Conservation (phyloP, 2,329 filamentous ascomycete genomes). For the Botrytis aclada region DNA sequence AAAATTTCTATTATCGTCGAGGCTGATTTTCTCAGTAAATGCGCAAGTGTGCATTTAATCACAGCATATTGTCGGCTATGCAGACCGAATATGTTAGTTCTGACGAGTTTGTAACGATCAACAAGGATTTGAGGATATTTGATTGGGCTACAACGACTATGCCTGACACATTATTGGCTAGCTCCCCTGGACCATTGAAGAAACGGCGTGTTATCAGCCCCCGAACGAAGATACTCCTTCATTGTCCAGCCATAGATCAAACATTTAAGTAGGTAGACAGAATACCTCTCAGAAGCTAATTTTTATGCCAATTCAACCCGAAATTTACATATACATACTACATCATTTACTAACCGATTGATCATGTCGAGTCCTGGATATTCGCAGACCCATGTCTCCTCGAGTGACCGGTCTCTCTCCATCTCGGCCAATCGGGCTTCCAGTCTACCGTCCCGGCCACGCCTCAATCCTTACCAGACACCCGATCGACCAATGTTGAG, state of each 20-base stretch:
- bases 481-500: not conserved
- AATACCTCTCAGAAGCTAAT: not conserved
- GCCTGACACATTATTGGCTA: not conserved
- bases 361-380: not conserved
- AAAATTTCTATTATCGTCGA: not conserved
- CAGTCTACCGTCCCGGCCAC: not conserved
- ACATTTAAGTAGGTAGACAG: not conserved
- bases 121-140: not conserved
- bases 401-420: not conserved
- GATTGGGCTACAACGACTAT: not conserved
- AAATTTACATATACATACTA: not conserved
- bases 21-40: not conserved
- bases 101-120: not conserved
- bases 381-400: not conserved
- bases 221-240: not conserved
- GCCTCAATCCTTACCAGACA: not conserved
- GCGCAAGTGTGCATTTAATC: constrained; percentile 8
- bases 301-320: not conserved
- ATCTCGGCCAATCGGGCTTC: not conserved
- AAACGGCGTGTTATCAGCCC: not conserved
- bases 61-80: not conserved
- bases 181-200: not conserved
- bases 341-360: not conserved
- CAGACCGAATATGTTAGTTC: not conserved
- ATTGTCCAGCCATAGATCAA: not conserved